Conservation (phyloP, 352 stramenopile species). For the Ophiocytium majus region DNA sequence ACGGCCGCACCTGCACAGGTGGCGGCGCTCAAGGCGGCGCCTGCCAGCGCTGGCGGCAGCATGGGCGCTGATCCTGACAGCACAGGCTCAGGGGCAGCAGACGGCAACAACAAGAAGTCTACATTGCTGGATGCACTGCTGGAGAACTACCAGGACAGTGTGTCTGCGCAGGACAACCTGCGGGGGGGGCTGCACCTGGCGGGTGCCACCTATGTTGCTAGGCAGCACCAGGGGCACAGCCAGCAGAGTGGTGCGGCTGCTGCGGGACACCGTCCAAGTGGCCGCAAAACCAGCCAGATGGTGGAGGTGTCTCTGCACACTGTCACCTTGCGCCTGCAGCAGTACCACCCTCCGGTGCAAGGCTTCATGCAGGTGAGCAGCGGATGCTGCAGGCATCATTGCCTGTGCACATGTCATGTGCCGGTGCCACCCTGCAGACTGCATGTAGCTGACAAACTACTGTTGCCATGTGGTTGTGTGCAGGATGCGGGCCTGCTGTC, state of each 20-base stretch:
- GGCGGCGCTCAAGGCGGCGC: neutral
- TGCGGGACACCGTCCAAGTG: slow-evolving; percentile 25
- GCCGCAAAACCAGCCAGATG: slow-evolving; percentile 43
- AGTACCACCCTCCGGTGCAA: slow-evolving; percentile 13
- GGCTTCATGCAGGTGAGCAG: neutral
- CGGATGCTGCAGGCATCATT: too few species aligned
- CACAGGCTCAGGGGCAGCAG: too few species aligned
- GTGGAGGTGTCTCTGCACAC: slow-evolving; percentile 41
- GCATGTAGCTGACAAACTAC: too few species aligned
- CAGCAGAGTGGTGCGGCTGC: slow-evolving; percentile 9
- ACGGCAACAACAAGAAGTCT: slow-evolving; percentile 30
- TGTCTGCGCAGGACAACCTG: neutral
- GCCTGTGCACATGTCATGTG: too few species aligned
- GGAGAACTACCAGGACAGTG: slow-evolving; percentile 50
- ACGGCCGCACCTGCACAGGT: neutral
- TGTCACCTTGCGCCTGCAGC: slow-evolving; percentile 45
- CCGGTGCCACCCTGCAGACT: too few species aligned
- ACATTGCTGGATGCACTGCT: slow-evolving; percentile 48
- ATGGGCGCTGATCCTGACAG: neutral
- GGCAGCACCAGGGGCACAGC: neutral
- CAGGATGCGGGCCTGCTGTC: slow-evolving; percentile 35
- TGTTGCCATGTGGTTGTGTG: too few species aligned
- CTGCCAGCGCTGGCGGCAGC: neutral
- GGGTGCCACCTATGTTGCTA: too few species aligned
- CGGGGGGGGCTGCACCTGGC: too few species aligned